phyloP scores from a whole-genome alignment of 371 early-diverging fungal species.

The Scutellospora calospora region DNA sequence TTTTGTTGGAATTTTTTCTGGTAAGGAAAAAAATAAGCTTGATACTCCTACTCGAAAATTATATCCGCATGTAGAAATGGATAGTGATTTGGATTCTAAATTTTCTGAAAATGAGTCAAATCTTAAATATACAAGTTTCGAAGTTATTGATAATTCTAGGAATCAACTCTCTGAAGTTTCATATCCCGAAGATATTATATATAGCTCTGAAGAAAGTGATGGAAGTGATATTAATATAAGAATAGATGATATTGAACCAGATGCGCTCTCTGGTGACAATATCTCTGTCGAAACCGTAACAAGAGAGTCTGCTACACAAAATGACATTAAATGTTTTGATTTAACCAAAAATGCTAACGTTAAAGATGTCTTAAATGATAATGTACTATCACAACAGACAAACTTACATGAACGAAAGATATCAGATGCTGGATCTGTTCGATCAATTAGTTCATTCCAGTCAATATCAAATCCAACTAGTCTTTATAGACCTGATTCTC shows the following conservation, averaged over 20 bases:
- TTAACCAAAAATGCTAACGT: background rate
- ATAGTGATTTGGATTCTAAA: slow-evolving; percentile 29
- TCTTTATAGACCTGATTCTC: slow-evolving; percentile 37
- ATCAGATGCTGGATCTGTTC: slow-evolving; percentile 15
- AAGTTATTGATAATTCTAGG: background rate
- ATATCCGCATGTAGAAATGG: slow-evolving; percentile 31
- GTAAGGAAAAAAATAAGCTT: slow-evolving; percentile 15
- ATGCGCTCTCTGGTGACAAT: background rate
- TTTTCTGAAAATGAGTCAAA: slow-evolving; percentile 10
- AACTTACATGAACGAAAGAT: background rate
- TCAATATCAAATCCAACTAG: slow-evolving; percentile 37
- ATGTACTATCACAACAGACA: background rate
- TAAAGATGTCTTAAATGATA: background rate
- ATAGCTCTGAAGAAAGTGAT: slow-evolving; percentile 30
- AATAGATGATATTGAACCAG: background rate
- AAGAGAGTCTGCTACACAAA: background rate
- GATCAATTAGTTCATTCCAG: background rate
- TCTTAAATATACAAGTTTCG: slow-evolving; percentile 4
- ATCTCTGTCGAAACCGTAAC: slow-evolving; percentile 14
- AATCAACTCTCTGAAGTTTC: background rate
- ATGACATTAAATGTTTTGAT: background rate
- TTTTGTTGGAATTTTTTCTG: slow-evolving; percentile 16
- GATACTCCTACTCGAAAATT: background rate
- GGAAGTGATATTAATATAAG: background rate
- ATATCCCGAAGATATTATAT: background rate